A percentile compares a stretch with the other conserved stretches of the same genome.
Conservation (phyloP, 1,284 basidiomycete species). For the Mrakiaceae sp. region DNA sequence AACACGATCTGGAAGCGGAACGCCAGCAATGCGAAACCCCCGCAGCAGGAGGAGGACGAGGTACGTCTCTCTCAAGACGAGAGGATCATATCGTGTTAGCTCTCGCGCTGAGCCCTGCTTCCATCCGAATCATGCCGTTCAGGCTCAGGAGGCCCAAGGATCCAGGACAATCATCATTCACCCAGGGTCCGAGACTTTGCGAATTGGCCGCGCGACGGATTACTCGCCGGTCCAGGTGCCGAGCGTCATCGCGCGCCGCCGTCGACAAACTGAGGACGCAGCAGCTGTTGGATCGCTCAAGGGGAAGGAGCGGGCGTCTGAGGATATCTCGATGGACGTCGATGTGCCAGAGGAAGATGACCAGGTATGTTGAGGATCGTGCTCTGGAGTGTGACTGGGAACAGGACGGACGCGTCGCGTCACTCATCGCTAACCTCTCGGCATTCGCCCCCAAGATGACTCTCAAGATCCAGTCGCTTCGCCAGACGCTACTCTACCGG, state of each 20-base stretch:
- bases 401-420: too few relatives aligned
- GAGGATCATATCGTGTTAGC: conserved; percentile 34
- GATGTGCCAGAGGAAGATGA: background rate
- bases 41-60: too few relatives aligned
- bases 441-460: background rate
- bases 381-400: too few relatives aligned
- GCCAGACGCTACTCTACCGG: conserved; percentile 3
- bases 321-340: conserved; percentile 1
- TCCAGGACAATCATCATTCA: conserved; percentile 68
- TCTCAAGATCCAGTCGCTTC: conserved; percentile 7
- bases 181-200: conserved; percentile 74
- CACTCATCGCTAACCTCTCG: background rate
- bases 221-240: conserved; percentile 62
- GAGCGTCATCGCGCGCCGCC: conserved; percentile 8
- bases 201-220: conserved; percentile 85
- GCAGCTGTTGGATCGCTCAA: background rate
- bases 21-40: too few relatives aligned
- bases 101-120: conserved; percentile 83
- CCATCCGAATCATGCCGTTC: conserved; percentile 57
- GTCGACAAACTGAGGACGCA: background rate
- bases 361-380: background rate
- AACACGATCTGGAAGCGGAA: background rate
- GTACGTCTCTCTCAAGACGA: too few relatives aligned
- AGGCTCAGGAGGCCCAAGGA: background rate
- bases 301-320: conserved; percentile 3